Conservation (phyloP, 768 basidiomycete genomes). For the Trametopsis cervina region DNA sequence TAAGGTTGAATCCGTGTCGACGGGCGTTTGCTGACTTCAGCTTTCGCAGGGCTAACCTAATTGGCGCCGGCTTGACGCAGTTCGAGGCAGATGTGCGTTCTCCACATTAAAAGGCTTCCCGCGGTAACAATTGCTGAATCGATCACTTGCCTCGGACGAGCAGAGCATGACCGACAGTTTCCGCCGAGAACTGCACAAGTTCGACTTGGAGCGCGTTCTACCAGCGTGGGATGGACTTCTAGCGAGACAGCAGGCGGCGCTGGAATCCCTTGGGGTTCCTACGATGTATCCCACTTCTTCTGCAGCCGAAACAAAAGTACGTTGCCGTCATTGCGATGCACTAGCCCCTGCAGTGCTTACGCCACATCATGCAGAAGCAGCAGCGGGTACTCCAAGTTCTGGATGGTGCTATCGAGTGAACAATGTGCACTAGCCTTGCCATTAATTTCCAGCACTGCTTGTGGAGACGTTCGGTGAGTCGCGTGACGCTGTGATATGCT, state of each 20-base stretch:
- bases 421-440: not conserved
- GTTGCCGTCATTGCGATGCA: constrained; percentile 13
- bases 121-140: not conserved
- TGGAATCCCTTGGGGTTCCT: constrained; percentile 59
- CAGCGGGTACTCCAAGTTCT: constrained; percentile 64
- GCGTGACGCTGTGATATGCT: too few relatives aligned
- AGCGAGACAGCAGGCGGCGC: constrained; percentile 57
- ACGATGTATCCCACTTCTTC: constrained; percentile 58
- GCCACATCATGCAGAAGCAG: constrained; percentile 44
- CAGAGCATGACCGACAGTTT: constrained; percentile 64
- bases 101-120: constrained; percentile 1
- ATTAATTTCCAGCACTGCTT: too few relatives aligned
- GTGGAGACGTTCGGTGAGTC: too few relatives aligned
- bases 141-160: not conserved
- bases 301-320: constrained; percentile 49
- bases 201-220: constrained; percentile 63
- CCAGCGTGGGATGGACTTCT: constrained; percentile 75
- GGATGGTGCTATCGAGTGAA: constrained; percentile 38
- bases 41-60: constrained; percentile 53
- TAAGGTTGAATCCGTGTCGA: too few relatives aligned
- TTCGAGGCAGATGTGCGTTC: constrained; percentile 58
- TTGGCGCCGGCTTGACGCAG: constrained; percentile 56
- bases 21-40: too few relatives aligned
- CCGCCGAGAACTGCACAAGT: constrained; percentile 56
- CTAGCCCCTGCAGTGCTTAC: not conserved